A percentile compares a stretch with the other conserved stretches of the same genome.
Evolutionary conservation across 805 yeast species (phyloP).

Genomic region (Sporopachydermia quercuum): DNA sequence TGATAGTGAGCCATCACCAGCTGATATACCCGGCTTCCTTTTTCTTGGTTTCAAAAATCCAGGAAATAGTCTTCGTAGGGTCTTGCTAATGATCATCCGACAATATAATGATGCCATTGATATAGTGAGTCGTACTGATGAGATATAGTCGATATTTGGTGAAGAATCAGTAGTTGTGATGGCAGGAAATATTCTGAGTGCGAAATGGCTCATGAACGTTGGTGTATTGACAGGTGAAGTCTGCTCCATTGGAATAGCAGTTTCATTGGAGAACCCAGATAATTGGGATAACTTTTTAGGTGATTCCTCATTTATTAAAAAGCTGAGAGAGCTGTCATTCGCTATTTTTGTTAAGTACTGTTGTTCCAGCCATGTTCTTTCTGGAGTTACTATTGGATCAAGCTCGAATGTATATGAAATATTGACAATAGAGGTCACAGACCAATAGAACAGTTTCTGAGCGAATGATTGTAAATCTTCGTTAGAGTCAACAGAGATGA

Average conservation of each 20-base stretch:
- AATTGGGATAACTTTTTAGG: slow-evolving; percentile 2
- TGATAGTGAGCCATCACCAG: too few relatives aligned
- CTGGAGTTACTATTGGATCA: slow-evolving; percentile 31
- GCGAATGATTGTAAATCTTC: slow-evolving; percentile 59
- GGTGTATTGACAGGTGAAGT: not conserved
- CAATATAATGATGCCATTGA: not conserved
- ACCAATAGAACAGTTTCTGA: slow-evolving; percentile 43
- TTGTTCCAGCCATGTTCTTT: slow-evolving; percentile 39
- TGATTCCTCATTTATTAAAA: slow-evolving; percentile 12
- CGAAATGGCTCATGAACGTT: not conserved
- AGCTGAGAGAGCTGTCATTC: slow-evolving; percentile 8
- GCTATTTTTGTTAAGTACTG: not conserved
- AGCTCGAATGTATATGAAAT: slow-evolving; percentile 51
- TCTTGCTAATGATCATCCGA: not conserved
- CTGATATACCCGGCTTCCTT: too few relatives aligned
- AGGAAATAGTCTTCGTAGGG: not conserved
- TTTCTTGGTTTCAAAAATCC: not conserved
- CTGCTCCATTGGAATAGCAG: slow-evolving; percentile 8
- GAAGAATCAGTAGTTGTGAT: not conserved
- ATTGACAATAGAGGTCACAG: slow-evolving; percentile 52
- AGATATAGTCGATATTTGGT: not conserved
- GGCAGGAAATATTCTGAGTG: not conserved
- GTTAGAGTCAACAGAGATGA: slow-evolving; percentile 19
- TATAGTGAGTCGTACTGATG: not conserved
- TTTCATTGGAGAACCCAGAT: slow-evolving; percentile 5